phyloP scores from a whole-genome alignment of 257 asterid genomes.

The Scutellaria minor region DNA sequence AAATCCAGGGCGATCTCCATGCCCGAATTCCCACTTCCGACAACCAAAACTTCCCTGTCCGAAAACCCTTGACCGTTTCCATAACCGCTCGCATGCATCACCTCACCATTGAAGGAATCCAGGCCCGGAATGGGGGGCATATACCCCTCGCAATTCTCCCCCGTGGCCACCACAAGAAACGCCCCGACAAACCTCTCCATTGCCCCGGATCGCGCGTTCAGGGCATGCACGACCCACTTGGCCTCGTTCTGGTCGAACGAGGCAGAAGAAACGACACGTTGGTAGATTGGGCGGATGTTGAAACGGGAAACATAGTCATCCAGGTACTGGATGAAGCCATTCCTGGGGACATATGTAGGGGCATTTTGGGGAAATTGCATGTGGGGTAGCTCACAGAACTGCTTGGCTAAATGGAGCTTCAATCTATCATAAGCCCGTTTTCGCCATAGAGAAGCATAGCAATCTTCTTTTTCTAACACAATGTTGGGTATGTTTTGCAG shows the following conservation, averaged over 20 bases:
- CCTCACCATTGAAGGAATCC: conserved; percentile 43
- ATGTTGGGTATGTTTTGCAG: conserved; percentile 41
- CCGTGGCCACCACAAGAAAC: conserved; percentile 59
- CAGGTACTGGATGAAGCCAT: conserved; percentile 45
- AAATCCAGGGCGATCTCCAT: conserved; percentile 76
- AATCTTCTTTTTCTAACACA: conserved; percentile 64
- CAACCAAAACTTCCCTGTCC: conserved; percentile 46
- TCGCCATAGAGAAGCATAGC: conserved; percentile 61
- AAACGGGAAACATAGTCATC: conserved; percentile 45
- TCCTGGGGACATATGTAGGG: conserved; percentile 50
- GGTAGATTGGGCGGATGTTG: conserved; percentile 32
- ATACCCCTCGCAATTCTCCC: conserved; percentile 52
- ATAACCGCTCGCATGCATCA: conserved; percentile 49
- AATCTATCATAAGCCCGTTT: conserved; percentile 56
- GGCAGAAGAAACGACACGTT: conserved; percentile 36
- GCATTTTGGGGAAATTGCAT: conserved; percentile 44
- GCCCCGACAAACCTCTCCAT: conserved; percentile 35
- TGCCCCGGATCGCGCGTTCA: background rate
- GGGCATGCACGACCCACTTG: conserved; percentile 44
- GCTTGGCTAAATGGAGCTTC: conserved; percentile 61
- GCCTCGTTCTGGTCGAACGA: background rate
- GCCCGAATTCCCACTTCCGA: conserved; percentile 77
- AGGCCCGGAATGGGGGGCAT: conserved; percentile 47
- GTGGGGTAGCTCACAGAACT: conserved; percentile 58
- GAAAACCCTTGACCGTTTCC: conserved; percentile 37